phyloP scores from a whole-genome alignment of 441 rosid genomes.

The Populus tomentosa region DNA sequence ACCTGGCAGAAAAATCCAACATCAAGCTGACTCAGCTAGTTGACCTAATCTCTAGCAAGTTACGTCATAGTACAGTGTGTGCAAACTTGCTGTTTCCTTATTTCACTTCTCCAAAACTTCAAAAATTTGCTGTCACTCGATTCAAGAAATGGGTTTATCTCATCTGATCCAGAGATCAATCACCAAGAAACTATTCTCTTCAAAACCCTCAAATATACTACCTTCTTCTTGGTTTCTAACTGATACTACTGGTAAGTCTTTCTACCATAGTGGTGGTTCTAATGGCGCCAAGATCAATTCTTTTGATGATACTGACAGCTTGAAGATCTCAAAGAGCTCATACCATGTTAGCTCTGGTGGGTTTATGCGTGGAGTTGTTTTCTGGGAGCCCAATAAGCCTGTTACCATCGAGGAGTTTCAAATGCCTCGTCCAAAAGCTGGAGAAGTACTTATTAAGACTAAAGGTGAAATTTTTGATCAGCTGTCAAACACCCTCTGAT shows the following conservation, averaged over 20 bases:
- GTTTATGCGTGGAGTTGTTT: constrained; percentile 82
- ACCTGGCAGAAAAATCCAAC: not conserved
- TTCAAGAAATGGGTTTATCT: constrained; percentile 8
- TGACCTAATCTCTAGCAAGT: not conserved
- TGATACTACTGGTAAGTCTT: not conserved
- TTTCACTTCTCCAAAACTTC: not conserved
- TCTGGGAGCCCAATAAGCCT: constrained; percentile 73
- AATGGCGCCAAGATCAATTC: not conserved
- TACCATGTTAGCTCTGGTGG: constrained; percentile 75
- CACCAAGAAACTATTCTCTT: not conserved
- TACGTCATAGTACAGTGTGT: not conserved
- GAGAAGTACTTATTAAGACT: constrained; percentile 87
- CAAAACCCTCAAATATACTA: not conserved
- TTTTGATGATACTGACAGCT: constrained; percentile 7
- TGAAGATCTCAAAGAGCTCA: constrained; percentile 21
- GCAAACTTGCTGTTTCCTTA: not conserved
- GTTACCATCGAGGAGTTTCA: constrained; percentile 82
- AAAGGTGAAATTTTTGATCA: constrained; percentile 35
- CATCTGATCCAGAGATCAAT: constrained; percentile 1
- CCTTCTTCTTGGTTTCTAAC: not conserved
- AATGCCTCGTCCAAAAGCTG: constrained; percentile 83
- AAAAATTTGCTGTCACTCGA: not conserved
- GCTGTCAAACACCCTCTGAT: not conserved
- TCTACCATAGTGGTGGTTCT: not conserved
- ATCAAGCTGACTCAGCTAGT: not conserved